Conservation (phyloP, 1,284 basidiomycete species). For the Melampsora americana region DNA sequence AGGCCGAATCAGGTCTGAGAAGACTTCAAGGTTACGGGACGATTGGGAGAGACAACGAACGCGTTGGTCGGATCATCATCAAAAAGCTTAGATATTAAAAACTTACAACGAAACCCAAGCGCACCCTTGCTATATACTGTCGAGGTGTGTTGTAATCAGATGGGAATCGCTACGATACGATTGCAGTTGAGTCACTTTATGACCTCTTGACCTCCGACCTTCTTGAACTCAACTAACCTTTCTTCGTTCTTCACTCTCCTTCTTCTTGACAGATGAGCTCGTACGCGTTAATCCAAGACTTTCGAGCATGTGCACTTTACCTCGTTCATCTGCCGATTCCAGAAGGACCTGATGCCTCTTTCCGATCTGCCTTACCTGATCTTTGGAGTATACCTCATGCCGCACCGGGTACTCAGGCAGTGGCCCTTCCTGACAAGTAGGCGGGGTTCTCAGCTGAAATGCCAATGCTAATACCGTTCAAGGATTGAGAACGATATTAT, state of each 20-base stretch:
- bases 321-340: slow-evolving; percentile 42
- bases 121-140: slow-evolving; percentile 40
- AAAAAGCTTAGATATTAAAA: slow-evolving; percentile 39
- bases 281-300: slow-evolving; percentile 41
- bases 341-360: slow-evolving; percentile 41
- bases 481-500: slow-evolving; percentile 38
- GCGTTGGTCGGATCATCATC: slow-evolving; percentile 43
- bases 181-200: slow-evolving; percentile 35
- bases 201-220: neutral
- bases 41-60: slow-evolving; percentile 39
- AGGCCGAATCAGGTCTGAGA: slow-evolving; percentile 41
- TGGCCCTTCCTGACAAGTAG: slow-evolving; percentile 39
- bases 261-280: slow-evolving; percentile 16
- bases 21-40: slow-evolving; percentile 38
- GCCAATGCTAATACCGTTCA: slow-evolving; percentile 25
- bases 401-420: slow-evolving; percentile 30
- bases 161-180: slow-evolving; percentile 41
- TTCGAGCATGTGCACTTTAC: slow-evolving; percentile 41
- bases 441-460: slow-evolving; percentile 40
- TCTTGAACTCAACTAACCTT: neutral
- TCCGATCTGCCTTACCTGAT: slow-evolving; percentile 40
- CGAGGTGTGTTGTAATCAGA: slow-evolving; percentile 42
- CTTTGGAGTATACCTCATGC: slow-evolving; percentile 42
- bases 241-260: neutral
- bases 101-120: slow-evolving; percentile 38